Conservation (phyloP, 805 yeast genomes). For the Wickerhamiella hasegawae region DNA sequence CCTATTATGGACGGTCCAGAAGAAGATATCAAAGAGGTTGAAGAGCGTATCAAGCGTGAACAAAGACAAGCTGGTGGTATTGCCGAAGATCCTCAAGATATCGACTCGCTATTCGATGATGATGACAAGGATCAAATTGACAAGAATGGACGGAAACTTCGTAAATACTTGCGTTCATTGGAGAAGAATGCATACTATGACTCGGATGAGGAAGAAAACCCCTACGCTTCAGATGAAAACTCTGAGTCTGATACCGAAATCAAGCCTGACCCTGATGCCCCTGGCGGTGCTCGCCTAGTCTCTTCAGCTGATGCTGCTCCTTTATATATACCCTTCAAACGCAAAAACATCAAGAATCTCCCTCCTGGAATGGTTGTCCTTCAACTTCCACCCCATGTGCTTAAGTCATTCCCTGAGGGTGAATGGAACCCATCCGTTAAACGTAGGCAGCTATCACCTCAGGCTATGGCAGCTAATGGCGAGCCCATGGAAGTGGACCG, state of each 20-base stretch:
- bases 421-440: constrained; percentile 63
- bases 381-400: constrained; percentile 44
- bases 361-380: constrained; percentile 43
- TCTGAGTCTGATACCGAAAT: constrained; percentile 29
- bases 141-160: constrained; percentile 75
- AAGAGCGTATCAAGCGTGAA: constrained; percentile 29
- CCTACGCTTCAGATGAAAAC: constrained; percentile 48
- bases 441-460: constrained; percentile 13
- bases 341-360: constrained; percentile 26
- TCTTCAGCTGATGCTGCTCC: constrained; percentile 14
- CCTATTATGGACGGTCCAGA: constrained; percentile 94
- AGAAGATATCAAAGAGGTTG: constrained; percentile 84
- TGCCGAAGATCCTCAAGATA: constrained; percentile 38
- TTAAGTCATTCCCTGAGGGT: constrained; percentile 57
- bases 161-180: constrained; percentile 67
- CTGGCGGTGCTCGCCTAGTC: constrained; percentile 5
- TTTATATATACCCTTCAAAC: constrained; percentile 17
- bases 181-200: constrained; percentile 82
- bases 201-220: constrained; percentile 69
- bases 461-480: constrained; percentile 2
- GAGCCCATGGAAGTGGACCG: neutral
- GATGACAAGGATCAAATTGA: constrained; percentile 53
- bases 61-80: constrained; percentile 37
- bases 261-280: constrained; percentile 23
- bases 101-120: constrained; percentile 53